Percentiles rank a stretch among this genome's conserved stretches.
These are phyloP conservation scores for Pythium chondricola DNA, from an alignment of 352 stramenopile genomes.

Conservation along the genomic window DNA sequence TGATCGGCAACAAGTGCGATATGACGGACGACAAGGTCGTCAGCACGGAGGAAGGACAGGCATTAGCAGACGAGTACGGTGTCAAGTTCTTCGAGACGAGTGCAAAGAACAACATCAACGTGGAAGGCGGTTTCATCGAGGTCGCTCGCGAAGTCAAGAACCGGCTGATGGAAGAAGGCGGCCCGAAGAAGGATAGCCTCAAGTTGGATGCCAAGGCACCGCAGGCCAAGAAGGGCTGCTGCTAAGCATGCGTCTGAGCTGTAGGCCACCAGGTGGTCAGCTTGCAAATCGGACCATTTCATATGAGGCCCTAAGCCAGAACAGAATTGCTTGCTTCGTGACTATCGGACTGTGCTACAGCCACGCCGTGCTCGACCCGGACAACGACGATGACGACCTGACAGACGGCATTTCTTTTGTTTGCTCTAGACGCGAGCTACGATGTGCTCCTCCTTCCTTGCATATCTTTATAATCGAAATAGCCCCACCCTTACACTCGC, in stretches of 20 bases:
- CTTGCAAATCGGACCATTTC: constrained; percentile 3
- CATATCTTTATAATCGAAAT: background rate
- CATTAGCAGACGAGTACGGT: constrained; percentile 92
- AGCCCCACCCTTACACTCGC: background rate
- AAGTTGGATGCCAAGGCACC: constrained; percentile 75
- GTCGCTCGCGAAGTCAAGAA: constrained; percentile 88
- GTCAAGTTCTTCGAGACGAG: constrained; percentile 95
- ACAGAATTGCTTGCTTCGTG: too few relatives aligned
- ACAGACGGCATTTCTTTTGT: constrained; percentile 26
- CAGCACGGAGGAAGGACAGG: constrained; percentile 91
- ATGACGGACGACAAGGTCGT: constrained; percentile 97
- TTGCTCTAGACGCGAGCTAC: constrained; percentile 21
- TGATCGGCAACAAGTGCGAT: constrained; percentile 99
- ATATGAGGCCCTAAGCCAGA: background rate
- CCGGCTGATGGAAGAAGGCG: constrained; percentile 84
- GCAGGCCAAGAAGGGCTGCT: constrained; percentile 81
- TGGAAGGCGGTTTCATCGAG: constrained; percentile 88
- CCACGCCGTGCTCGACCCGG: too few relatives aligned
- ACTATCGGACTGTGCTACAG: too few relatives aligned
- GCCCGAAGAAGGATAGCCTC: constrained; percentile 79
- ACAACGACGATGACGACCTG: too few relatives aligned
- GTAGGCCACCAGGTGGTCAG: background rate
- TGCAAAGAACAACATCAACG: constrained; percentile 95
- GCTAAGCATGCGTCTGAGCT: constrained; percentile 30
- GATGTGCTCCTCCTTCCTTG: constrained; percentile 14